Evolutionary conservation across 192 early-diverging fungal genomes (phyloP), one percentile per base, ranked within the genome.

Genomic region (Coemansia asiatica): DNA sequence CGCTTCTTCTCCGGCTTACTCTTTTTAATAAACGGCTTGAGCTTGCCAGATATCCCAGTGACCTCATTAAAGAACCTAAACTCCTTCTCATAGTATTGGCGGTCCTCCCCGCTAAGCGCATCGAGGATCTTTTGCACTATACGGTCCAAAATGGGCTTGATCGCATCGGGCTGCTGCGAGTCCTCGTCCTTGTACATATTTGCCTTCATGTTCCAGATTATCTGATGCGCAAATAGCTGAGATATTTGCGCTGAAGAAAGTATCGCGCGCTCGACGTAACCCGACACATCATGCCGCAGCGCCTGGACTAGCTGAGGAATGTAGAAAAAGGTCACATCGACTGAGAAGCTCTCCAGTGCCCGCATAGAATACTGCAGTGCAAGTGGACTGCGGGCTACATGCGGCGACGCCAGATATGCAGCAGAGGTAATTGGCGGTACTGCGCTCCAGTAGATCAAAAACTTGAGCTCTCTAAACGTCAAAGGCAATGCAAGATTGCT

Each of bases 171-270:
- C 66, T 62, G 35, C 50, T 66, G 65, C 1, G 70, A 69, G 0
- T 78, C 85, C 47, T 88, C 87, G 77, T 92, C 90, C 22, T 87
- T 85, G 84, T 74, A 96, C 89, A 93, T 95, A 82, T 99, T 99
- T 53, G 97, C 97, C 25, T 97, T 91, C 97, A 99, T 99, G 76
- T 99, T 99, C 97, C 97, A 99, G 55, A 99, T 96, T 56, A 99
- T 98, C 84, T 99, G 97, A 80, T 99, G 97, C 27, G 97, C 96
- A 87, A 99, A 99, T 18, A 93, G 86, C 79, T 97, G 96, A 31
- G 95, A 97, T 12, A 91, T 89, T 66, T 88, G 87, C 7, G 92
- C 97, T 4, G 97, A 91, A n/a, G 90, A 89, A 67, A 99, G 77
- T 48, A 99, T 97, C 60, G 91, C 98, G 26, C 89, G 85, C 75